Percentiles rank a stretch among this genome's conserved stretches.
phyloP scores from a whole-genome alignment of 345 rosid species.

The Ceriops decandra region DNA sequence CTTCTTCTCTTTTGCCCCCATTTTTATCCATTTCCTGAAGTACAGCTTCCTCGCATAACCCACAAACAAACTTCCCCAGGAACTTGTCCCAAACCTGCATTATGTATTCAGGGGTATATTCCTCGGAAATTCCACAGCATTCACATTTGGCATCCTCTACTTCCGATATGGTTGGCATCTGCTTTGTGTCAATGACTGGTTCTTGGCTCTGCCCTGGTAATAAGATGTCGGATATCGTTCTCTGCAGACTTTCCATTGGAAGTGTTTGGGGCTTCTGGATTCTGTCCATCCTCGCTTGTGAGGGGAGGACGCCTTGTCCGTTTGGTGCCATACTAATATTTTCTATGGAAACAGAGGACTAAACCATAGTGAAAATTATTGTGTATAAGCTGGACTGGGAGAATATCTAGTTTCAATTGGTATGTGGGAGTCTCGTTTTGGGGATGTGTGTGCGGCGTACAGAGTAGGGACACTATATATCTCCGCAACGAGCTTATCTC shows the following conservation, averaged over 20 bases:
- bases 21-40: slow-evolving; percentile 27
- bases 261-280: slow-evolving; percentile 22
- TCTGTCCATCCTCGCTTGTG: slow-evolving; percentile 8
- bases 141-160: slow-evolving; percentile 29
- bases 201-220: slow-evolving; percentile 52
- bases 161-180: slow-evolving; percentile 9
- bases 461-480: too few relatives aligned
- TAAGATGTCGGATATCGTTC: slow-evolving; percentile 66
- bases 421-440: too few relatives aligned
- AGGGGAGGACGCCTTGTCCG: slow-evolving; percentile 15
- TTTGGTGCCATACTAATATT: slow-evolving; percentile 38
- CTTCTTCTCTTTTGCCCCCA: slow-evolving; percentile 34
- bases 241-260: slow-evolving; percentile 46
- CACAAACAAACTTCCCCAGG: slow-evolving; percentile 28
- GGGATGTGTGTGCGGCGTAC: too few relatives aligned
- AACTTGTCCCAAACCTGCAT: slow-evolving; percentile 20
- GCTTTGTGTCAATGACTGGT: slow-evolving; percentile 16
- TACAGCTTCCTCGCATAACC: slow-evolving; percentile 38
- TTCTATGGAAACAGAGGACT: too few relatives aligned
- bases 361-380: too few relatives aligned
- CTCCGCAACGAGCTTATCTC: too few relatives aligned
- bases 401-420: too few relatives aligned
- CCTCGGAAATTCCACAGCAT: slow-evolving; percentile 38
- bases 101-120: slow-evolving; percentile 37
- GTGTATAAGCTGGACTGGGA: too few relatives aligned